Base-by-base conservation (phyloP, 2,329 filamentous ascomycete genomes). In the Paracoccidioides lutzii region DNA sequence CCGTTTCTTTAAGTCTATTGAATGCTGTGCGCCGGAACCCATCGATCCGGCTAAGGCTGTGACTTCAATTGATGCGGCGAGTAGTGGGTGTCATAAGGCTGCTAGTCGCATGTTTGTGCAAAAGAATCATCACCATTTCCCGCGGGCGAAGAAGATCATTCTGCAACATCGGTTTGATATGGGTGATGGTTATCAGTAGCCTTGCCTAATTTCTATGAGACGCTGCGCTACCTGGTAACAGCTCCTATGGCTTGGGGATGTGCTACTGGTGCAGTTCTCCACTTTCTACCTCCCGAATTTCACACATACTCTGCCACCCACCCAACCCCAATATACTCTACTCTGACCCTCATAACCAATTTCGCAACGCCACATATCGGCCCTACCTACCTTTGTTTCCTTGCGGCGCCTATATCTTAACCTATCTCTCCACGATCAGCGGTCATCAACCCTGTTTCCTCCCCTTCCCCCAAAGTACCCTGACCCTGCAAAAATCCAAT, bases 21-120 rank as follows among this genome's bases (percentile, higher is more conserved):
- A 90, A 63, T 93, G 88, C 71, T 94, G 88, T 67, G 84, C 88
- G 63, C 71, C 82, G 4, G 87, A 90, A 38, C 54, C 62, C 79
- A 76, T 58, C 40, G 83, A 87, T 58, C 78, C 79, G 5, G 71
- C 75, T n/a, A 75, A 75, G 51, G 69, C 74, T 30, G 84, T 87
- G 57, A 83, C 87, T 62, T 79, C 78, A 60, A 82, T 68, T 35
- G 66, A 68, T 58, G 66, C 61, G 28, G 57, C 64, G 3, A 61
- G 62, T 54, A 65, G 61, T 8, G 60, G 59, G 3, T 62, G 62
- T 50, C 59, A 60, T 43, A 61, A 59, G 41, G 53, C 63, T 7
- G 60, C 60, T 22, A 57, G 59, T 53, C 62, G 60, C 52, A 64
- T 65, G 62, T 59, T 63, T 40, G 59, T 67, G 38, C 62, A 65